phyloP scores from a whole-genome alignment of 306 rosid species.

The Cucumis cinereus region DNA sequence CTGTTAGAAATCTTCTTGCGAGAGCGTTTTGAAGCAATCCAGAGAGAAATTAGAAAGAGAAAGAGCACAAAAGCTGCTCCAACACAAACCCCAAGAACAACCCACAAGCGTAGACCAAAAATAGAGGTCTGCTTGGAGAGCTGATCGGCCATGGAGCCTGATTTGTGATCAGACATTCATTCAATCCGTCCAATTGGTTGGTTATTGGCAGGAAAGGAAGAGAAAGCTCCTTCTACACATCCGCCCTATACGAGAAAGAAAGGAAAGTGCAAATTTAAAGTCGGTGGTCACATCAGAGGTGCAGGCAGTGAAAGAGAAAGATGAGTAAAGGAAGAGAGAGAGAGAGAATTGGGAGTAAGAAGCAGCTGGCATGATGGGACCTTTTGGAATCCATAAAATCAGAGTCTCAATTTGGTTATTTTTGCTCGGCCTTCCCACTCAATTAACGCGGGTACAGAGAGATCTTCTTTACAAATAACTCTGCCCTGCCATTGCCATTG shows the following conservation, averaged over 20 bases:
- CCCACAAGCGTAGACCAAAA: constrained; percentile 62
- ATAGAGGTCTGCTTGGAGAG: constrained; percentile 68
- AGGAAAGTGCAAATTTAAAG: background rate
- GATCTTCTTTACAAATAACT: background rate
- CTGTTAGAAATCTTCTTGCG: constrained; percentile 19
- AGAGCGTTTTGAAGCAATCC: constrained; percentile 52
- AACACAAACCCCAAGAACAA: constrained; percentile 53
- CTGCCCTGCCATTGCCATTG: background rate
- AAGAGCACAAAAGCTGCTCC: constrained; percentile 65
- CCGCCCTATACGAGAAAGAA: background rate
- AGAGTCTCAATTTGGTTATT: background rate
- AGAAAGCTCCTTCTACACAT: background rate
- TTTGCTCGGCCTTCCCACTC: background rate
- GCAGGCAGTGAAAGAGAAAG: constrained; percentile 2
- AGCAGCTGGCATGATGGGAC: constrained; percentile 73
- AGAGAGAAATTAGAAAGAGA: constrained; percentile 54
- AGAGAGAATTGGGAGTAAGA: constrained; percentile 9
- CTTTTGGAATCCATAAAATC: constrained; percentile 2
- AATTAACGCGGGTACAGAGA: background rate
- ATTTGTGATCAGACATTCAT: constrained; percentile 27
- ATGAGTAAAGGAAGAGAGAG: background rate
- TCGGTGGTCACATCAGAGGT: background rate
- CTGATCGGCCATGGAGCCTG: constrained; percentile 47
- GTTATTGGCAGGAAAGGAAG: background rate
- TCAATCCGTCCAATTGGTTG: background rate